Evolutionary conservation across 2,329 filamentous ascomycete species (phyloP), one percentile per base, ranked within the genome.

Genomic region (Exophiala sideris): DNA sequence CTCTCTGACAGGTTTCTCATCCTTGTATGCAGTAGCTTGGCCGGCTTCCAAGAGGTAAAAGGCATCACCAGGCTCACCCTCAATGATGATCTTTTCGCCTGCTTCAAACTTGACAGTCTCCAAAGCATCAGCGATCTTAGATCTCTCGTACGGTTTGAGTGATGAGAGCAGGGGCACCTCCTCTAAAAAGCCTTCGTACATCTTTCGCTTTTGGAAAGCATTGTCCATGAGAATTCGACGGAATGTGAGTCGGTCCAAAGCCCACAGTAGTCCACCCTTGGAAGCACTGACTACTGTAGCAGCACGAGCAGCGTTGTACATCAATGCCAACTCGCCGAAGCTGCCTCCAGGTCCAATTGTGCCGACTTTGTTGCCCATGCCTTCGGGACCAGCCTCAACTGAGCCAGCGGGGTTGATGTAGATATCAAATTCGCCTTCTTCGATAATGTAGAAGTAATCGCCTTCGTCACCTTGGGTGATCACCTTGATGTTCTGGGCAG

Each of bases 211-310:
- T 65, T 95, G 89, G 76, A 96, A 97, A 3, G 94, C 95, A 36
- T 89, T 95, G 74, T 97, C 92, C 91, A 99, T 96, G 59, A 99
- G 80, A 61, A 99, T 97, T 57, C 94, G 89, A 64, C 94, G 90
- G 80, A 99, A 99, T 8, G 94, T 99, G 59, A 96, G 81, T 49
- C 94, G 89, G 69, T 99, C 94, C 47, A 99, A 79, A 16, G 91
- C 91, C 94, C 94, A 99, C 8, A 99, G 80, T 3, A 87, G 91
- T 66, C 88, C 91, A 33, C 81, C 76, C 2, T 86, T 70, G 65
- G 95, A 89, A 10, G 87, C 85, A 29, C 89, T 95, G 57, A 95
- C 82, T 56, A 99, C 89, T 0, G 94, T 97, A 3, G 94, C 94
- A 39, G 94, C 94, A 67, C 94, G 89, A 21, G 94, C 94, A 18